A percentile compares a stretch with the other conserved stretches of the same genome.
Conservation (phyloP, 2,329 filamentous ascomycete genomes). For the Colletotrichum camelliae region DNA sequence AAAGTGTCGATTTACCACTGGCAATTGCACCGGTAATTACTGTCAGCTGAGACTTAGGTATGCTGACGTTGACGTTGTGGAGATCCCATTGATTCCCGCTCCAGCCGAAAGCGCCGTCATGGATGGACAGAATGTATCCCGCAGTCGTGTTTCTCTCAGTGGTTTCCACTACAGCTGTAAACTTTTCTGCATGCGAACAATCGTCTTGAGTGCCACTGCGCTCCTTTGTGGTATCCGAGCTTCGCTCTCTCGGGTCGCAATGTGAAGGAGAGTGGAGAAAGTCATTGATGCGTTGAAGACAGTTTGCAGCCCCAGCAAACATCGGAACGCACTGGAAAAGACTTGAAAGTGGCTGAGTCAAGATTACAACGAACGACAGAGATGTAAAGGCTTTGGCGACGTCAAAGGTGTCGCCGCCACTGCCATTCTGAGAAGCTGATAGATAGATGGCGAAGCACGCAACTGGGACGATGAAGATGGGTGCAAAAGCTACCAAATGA, state of each 20-base stretch:
- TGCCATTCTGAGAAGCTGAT: background rate
- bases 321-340: background rate
- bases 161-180: background rate
- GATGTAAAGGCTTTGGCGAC: background rate
- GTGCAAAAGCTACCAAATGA: background rate
- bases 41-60: background rate
- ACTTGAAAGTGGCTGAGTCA: background rate
- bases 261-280: background rate
- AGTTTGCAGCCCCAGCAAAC: background rate
- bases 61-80: background rate
- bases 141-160: background rate
- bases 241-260: background rate
- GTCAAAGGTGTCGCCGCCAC: background rate
- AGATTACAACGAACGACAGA: background rate
- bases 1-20: background rate
- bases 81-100: background rate
- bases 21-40: background rate
- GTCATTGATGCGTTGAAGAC: background rate
- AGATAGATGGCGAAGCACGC: background rate
- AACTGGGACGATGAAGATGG: background rate
- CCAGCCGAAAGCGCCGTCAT: background rate
- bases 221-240: background rate
- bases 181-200: background rate
- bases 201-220: background rate
- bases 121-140: background rate